These are phyloP conservation scores for Trichosanthes cucumerina DNA, from an alignment of 306 rosid species.

Conservation along the genomic window DNA sequence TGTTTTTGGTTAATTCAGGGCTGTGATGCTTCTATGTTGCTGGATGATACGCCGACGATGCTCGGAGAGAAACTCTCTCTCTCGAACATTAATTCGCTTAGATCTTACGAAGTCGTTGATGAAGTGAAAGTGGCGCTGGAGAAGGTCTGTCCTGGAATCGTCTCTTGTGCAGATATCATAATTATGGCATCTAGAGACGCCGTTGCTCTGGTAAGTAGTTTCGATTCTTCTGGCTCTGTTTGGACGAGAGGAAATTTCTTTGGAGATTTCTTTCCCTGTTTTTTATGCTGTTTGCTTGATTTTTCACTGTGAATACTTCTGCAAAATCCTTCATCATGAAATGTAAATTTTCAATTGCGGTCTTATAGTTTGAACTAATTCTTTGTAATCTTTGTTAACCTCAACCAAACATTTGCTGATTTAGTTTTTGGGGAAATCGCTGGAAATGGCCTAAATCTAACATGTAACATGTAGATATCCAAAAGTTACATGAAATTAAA, in stretches of 20 bases:
- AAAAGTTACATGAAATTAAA: no score
- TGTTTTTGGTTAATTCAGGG: conserved; percentile 31
- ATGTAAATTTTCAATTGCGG: no score
- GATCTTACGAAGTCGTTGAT: conserved; percentile 75
- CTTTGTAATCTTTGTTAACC: neutral
- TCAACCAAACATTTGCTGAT: neutral
- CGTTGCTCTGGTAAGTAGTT: conserved; percentile 41
- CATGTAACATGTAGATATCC: no score
- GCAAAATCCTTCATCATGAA: neutral
- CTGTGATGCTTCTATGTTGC: conserved; percentile 79
- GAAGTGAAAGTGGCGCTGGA: conserved; percentile 57
- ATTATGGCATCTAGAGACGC: conserved; percentile 91
- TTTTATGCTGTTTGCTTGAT: neutral
- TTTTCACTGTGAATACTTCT: neutral
- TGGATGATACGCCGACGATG: conserved; percentile 77
- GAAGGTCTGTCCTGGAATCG: conserved; percentile 53
- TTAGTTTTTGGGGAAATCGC: neutral
- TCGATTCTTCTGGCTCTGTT: neutral
- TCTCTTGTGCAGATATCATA: conserved; percentile 82
- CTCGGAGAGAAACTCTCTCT: conserved; percentile 72
- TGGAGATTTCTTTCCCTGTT: neutral
- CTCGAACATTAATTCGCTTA: conserved; percentile 64
- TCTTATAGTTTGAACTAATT: no score
- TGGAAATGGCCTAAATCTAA: no score
- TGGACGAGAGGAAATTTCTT: neutral